These are phyloP conservation scores for Cercospora brassicicola DNA, from an alignment of 2,329 filamentous ascomycete species.

Conservation along the genomic window DNA sequence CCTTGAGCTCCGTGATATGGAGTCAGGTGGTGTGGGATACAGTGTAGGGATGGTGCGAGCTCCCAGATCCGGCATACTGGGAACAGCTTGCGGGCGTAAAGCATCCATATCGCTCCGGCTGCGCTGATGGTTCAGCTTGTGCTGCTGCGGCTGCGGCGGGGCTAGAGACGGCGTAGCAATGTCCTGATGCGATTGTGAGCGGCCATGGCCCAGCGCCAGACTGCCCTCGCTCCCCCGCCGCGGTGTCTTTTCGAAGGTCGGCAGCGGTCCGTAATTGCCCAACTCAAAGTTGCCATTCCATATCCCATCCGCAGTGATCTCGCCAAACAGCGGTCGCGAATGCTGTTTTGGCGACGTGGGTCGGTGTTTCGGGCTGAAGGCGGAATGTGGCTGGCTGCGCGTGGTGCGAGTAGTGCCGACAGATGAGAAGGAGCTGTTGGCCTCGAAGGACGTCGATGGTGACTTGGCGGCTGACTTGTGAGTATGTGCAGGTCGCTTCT, in stretches of 20 bases:
- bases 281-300: constrained; percentile 43
- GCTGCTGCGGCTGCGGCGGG: constrained; percentile 20
- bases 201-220: constrained; percentile 54
- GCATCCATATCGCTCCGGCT: constrained; percentile 38
- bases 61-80: constrained; percentile 35
- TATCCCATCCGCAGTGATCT: constrained; percentile 64
- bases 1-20: constrained; percentile 15
- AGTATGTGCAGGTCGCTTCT: constrained; percentile 30
- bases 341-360: constrained; percentile 25
- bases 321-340: constrained; percentile 68
- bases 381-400: constrained; percentile 33
- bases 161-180: constrained; percentile 28
- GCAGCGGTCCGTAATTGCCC: constrained; percentile 33
- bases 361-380: constrained; percentile 28
- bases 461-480: constrained; percentile 32
- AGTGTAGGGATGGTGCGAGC: constrained; percentile 20
- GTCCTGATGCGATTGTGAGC: constrained; percentile 56
- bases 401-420: constrained; percentile 24
- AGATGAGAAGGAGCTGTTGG: constrained; percentile 33
- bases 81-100: constrained; percentile 24
- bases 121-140: constrained; percentile 36
- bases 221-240: constrained; percentile 72
- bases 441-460: constrained; percentile 33
- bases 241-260: constrained; percentile 28
- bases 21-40: constrained; percentile 33